Conservation (phyloP, 139 green algal species). For the Chlamydomonas applanata region DNA sequence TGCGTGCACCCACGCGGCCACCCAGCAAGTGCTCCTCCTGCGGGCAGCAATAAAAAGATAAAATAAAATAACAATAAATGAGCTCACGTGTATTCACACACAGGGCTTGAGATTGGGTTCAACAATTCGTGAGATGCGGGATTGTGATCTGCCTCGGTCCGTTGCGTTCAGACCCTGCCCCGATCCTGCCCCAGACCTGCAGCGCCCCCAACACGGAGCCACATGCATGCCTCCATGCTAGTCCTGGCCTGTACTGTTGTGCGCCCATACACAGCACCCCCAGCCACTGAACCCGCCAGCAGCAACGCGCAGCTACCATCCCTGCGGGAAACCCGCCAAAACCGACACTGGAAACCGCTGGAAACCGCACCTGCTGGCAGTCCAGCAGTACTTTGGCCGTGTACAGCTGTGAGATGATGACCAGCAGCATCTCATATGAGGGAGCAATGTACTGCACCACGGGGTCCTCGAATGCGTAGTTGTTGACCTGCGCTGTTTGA, state of each 20-base stretch:
- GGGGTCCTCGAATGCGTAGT: constrained; percentile 21
- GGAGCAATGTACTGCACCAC: constrained; percentile 22
- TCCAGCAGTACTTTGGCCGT: constrained; percentile 26
- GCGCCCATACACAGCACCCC: no score
- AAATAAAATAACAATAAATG: no score
- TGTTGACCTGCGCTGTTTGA: not conserved
- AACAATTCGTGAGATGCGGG: no score
- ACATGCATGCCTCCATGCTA: no score
- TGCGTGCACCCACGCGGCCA: constrained; percentile 15
- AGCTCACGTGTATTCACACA: not conserved
- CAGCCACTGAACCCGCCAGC: no score
- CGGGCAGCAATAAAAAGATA: no score
- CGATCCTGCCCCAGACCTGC: no score
- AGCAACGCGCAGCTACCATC: not conserved
- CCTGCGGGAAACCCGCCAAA: not conserved
- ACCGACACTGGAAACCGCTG: not conserved
- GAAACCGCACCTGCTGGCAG: constrained; percentile 14
- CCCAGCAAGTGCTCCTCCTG: constrained; percentile 44
- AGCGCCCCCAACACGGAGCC: no score
- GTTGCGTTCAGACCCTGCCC: no score
- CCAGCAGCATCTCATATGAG: constrained; percentile 24
- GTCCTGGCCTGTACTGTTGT: no score
- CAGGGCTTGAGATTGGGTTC: not conserved
- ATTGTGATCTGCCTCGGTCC: no score
- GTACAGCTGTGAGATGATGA: constrained; percentile 35